Base-by-base conservation (phyloP, 164 flowering plant species). In the Magnolia changhungtana region DNA sequence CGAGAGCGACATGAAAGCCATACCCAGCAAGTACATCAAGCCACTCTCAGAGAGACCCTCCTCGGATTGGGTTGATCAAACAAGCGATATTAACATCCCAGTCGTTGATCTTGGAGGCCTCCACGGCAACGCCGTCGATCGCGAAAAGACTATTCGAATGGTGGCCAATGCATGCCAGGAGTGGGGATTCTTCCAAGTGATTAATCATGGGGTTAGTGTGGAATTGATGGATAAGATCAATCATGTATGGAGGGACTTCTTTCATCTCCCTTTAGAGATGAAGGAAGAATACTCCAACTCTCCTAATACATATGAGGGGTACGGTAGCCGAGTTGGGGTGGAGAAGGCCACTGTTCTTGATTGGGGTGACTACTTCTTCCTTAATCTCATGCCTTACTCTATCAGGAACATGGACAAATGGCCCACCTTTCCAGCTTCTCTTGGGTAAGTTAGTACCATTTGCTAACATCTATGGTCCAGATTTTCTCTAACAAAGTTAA, bases 231-330 rank as follows among this genome's bases (percentile, higher is more conserved):
- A 5, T 14, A 29, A 49, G 18, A 76, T 74, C 3, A 80, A 84
- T 1, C 88, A 83, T 37, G 78, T 63, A 2, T 92, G 93, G 95
- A 80, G 91, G 0, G 81, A 82, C 14, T 94, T 94, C 76, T 94
- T 94, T 75, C 84, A 88, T 70, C 81, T 83, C 61, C 95, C 98
- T 0, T 75, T 90, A 85, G 95, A 92, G 58, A 18, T 78, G 11
- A 94, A 94, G 80, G 95, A 89, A 74, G 50, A 8, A 0, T 92
- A 92, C 66, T 89, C 93, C 0, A 94, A 94, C 71, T 75, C 88
- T 0, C 98, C 98, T 0, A 80, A n/a, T 58, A 94, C 98, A 6
- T 94, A 94, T 31, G 97, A 94, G 73, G 98, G 98, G 0, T 94
- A 94, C 67, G 98, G 98, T 0, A 94, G 98, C 78, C 80, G 98